Base-by-base conservation (phyloP, 164 flowering plant species). In the Vitis labrusca region DNA sequence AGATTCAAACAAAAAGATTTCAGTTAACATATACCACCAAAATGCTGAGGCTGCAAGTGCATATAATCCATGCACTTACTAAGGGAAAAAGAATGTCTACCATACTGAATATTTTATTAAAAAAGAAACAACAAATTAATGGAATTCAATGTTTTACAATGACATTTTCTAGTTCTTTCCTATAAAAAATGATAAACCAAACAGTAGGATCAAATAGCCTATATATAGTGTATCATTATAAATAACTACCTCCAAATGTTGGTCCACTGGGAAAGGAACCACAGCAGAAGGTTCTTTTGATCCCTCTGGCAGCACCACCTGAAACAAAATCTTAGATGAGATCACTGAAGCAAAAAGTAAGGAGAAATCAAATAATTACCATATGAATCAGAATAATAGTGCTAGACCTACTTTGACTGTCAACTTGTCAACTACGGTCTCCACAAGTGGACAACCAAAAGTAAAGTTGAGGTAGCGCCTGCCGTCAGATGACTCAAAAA, bases 261-360 rank as follows among this genome's bases (percentile, higher is more conserved):
- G 93, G 32, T 89, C 84, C 51, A 91, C 92, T 13, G 84, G 60
- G 64, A 91, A 91, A 65, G 98, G 95, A 80, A 84, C 85, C 23
- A 79, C 76, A 61, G 83, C 90, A 59, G 85, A 76, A 15, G 98
- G 91, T 66, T 87, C 84, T 79, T 82, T 84, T 16, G 99, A 93
- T 79, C 98, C 99, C 75, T 96, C 99, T 16, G 99, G 98, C 59
- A 96, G 84, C 64, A 92, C 91, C 68, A 96, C 92, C 99, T 96
- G 84, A 75, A 80, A 79, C 44, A 59, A 37, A 71, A 16, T 37
- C 44, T 37, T 37, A 37, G 44, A 37, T 37, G 44, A 37, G 44
- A 37, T 37, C 44, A 37, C 44, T 37, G 44, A 37, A 47, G 50
- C 50, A 58, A 66, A 56, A 44, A 68, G 44, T 27, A n/a, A 10